Evolutionary conservation across 2,329 filamentous ascomycete species (phyloP).

Genomic region (Cytospora piceae): DNA sequence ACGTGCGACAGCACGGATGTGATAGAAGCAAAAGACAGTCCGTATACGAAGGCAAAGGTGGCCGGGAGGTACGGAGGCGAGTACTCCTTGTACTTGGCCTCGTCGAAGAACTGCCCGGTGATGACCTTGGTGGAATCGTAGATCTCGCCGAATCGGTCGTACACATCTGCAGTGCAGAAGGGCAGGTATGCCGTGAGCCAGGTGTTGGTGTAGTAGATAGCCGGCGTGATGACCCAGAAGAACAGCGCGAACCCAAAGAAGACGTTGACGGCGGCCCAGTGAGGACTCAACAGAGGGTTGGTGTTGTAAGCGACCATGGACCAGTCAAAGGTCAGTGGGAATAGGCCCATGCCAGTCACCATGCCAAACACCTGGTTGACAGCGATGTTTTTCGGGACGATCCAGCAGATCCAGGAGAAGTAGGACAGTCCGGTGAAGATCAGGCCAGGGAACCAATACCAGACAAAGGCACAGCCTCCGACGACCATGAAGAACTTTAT

Average conservation of each 20-base stretch:
- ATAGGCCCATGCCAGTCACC: conserved; percentile 61
- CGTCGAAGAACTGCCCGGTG: conserved; percentile 48
- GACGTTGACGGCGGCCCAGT: conserved; percentile 53
- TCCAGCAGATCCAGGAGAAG: conserved; percentile 66
- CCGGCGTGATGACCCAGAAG: conserved; percentile 52
- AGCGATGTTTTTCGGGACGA: conserved; percentile 61
- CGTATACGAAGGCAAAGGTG: conserved; percentile 45
- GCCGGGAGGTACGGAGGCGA: conserved; percentile 56
- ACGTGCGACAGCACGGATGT: conserved; percentile 40
- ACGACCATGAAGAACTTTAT: conserved; percentile 44
- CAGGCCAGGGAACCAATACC: conserved; percentile 67
- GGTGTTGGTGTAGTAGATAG: conserved; percentile 52
- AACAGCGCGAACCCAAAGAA: conserved; percentile 47
- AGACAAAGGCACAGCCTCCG: conserved; percentile 50
- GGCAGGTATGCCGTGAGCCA: conserved; percentile 58
- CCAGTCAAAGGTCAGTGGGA: conserved; percentile 72
- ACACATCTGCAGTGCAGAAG: conserved; percentile 55
- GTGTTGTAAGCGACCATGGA: conserved; percentile 46
- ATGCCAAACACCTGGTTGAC: conserved; percentile 70
- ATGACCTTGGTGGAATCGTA: conserved; percentile 57
- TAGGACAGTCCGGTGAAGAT: conserved; percentile 65
- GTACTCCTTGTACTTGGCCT: conserved; percentile 53
- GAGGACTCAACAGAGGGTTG: conserved; percentile 45
- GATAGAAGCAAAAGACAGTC: conserved; percentile 38
- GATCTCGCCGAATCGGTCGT: conserved; percentile 53